Evolutionary conservation across 2,329 filamentous ascomycete genomes (phyloP).

Genomic region (Xylariaceae sp.): DNA sequence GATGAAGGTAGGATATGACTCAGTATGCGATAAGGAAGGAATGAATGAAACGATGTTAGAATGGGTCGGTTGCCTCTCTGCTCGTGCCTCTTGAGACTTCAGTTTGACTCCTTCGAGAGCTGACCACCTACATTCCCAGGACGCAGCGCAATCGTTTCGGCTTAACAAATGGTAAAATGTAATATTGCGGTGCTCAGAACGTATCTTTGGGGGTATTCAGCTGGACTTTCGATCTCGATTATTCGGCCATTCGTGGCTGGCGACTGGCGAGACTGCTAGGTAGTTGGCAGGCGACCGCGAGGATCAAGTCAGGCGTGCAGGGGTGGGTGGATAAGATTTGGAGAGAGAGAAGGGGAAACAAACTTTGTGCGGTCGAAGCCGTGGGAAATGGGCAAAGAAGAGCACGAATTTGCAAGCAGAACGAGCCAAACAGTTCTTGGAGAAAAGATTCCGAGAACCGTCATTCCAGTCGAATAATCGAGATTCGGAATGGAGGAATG

Average conservation of each 20-base stretch:
- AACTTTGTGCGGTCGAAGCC: constrained; percentile 13
- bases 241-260: constrained; percentile 9
- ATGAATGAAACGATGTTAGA: too few species aligned
- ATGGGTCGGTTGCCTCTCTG: too few species aligned
- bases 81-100: too few species aligned
- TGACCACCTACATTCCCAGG: too few species aligned
- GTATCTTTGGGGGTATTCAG: neutral
- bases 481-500: too few species aligned
- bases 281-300: constrained; percentile 9
- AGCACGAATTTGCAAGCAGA: neutral
- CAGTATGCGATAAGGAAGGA: too few species aligned
- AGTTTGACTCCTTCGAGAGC: too few species aligned
- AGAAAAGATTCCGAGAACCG: neutral
- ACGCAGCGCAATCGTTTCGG: too few species aligned
- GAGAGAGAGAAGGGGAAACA: constrained; percentile 12
- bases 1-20: too few species aligned
- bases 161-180: too few species aligned
- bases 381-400: neutral
- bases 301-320: constrained; percentile 13
- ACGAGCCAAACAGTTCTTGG: neutral
- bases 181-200: too few species aligned
- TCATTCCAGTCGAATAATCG: neutral
- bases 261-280: constrained; percentile 14
- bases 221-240: constrained; percentile 16
- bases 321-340: constrained; percentile 18